These are phyloP conservation scores for Umbelopsis isabellina DNA, from an alignment of 192 early-diverging fungal genomes.

Conservation along the genomic window DNA sequence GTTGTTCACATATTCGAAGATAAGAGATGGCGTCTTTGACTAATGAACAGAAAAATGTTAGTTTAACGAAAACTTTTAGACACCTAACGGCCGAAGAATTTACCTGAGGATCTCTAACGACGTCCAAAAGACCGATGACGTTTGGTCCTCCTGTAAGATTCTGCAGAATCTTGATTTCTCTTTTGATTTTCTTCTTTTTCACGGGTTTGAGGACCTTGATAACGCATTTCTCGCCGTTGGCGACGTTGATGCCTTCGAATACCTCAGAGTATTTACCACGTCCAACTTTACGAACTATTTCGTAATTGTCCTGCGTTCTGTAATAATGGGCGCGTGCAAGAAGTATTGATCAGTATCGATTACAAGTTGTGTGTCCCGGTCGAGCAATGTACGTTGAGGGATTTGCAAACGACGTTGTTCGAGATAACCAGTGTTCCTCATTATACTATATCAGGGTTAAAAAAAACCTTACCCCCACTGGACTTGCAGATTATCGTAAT, in stretches of 20 bases:
- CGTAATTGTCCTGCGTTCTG: slow-evolving; percentile 94
- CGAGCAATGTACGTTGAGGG: background rate
- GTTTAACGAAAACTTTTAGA: background rate
- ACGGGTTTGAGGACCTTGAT: slow-evolving; percentile 99
- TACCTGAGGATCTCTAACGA: slow-evolving; percentile 94
- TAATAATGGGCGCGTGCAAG: background rate
- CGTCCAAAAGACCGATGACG: slow-evolving; percentile 88
- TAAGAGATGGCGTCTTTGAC: slow-evolving; percentile 95
- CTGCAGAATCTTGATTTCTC: slow-evolving; percentile 99
- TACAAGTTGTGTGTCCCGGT: background rate
- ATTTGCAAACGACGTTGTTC: slow-evolving; percentile 4
- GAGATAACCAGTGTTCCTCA: slow-evolving; percentile 1
- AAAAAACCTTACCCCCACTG: slow-evolving; percentile 81
- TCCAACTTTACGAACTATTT: slow-evolving; percentile 96
- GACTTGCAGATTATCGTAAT: slow-evolving; percentile 93
- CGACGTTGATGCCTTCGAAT: slow-evolving; percentile 96
- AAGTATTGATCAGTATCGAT: background rate
- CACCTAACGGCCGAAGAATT: background rate
- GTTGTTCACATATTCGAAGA: slow-evolving; percentile 98
- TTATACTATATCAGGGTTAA: background rate
- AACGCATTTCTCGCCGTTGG: slow-evolving; percentile 86
- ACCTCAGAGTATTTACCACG: slow-evolving; percentile 99
- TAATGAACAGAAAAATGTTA: slow-evolving; percentile 32
- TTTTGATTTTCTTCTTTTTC: slow-evolving; percentile 99
- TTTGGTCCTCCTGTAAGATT: slow-evolving; percentile 95